These are phyloP conservation scores for Gentiana dahurica DNA, from an alignment of 257 asterid genomes.

Conservation along the genomic window DNA sequence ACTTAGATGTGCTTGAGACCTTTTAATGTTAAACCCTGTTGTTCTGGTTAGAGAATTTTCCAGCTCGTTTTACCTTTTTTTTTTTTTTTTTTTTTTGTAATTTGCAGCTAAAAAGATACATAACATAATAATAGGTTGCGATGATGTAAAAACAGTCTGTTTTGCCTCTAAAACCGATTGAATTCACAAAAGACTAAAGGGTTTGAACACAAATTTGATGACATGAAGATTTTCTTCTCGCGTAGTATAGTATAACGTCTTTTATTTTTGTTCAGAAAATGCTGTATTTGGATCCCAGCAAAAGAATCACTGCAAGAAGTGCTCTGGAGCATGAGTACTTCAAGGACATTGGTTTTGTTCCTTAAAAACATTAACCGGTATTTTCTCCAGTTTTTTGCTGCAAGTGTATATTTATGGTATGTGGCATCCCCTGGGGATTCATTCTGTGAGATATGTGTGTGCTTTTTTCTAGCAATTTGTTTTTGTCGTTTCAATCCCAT, in stretches of 20 bases:
- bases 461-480: conserved; percentile 8
- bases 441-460: conserved; percentile 27
- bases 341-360: conserved; percentile 65
- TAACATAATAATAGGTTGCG: too few species aligned
- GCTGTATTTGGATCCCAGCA: conserved; percentile 87
- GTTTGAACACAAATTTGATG: not conserved
- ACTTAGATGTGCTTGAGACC: not conserved
- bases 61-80: too few species aligned
- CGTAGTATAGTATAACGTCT: not conserved
- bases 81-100: too few species aligned
- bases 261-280: conserved; percentile 21
- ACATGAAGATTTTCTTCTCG: not conserved
- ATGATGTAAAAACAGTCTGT: too few species aligned
- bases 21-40: too few species aligned
- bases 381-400: conserved; percentile 18
- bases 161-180: too few species aligned
- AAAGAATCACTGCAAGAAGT: conserved; percentile 73
- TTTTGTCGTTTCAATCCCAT: conserved; percentile 16
- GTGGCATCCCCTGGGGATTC: conserved; percentile 28
- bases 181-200: too few species aligned
- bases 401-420: conserved; percentile 47
- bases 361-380: conserved; percentile 19
- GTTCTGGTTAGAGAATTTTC: too few species aligned
- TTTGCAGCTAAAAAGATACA: too few species aligned
- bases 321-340: conserved; percentile 93